A percentile compares a stretch with the other conserved stretches of the same genome.
phyloP scores from a whole-genome alignment of 2,329 filamentous ascomycete genomes.

The Lasiodiplodia hormozganensis region DNA sequence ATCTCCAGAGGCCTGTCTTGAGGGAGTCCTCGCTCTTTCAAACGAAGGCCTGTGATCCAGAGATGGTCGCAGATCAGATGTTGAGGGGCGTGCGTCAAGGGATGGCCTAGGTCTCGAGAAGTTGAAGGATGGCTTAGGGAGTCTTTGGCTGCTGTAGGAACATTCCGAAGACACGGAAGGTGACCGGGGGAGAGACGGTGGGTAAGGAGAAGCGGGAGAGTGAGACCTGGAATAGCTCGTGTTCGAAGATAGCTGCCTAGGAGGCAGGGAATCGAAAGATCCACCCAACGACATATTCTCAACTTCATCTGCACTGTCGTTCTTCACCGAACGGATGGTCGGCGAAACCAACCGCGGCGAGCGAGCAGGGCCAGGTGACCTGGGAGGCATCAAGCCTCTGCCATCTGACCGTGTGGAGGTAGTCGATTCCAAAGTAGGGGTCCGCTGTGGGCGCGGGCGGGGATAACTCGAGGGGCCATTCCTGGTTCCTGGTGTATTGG shows the following conservation, averaged over 20 bases:
- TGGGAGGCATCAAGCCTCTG: slow-evolving; percentile 40
- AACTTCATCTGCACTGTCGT: slow-evolving; percentile 70
- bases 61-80: slow-evolving; percentile 49
- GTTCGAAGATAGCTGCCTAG: slow-evolving; percentile 79
- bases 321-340: slow-evolving; percentile 55
- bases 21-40: slow-evolving; percentile 38
- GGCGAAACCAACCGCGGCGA: slow-evolving; percentile 46
- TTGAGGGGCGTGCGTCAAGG: slow-evolving; percentile 33
- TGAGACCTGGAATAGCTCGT: slow-evolving; percentile 67
- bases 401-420: slow-evolving; percentile 16
- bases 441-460: slow-evolving; percentile 46
- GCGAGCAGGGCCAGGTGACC: slow-evolving; percentile 47
- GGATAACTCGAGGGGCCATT: slow-evolving; percentile 34
- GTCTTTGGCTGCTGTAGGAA: slow-evolving; percentile 64
- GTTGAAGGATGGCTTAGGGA: slow-evolving; percentile 83
- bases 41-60: slow-evolving; percentile 45
- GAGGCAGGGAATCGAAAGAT: slow-evolving; percentile 68
- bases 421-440: slow-evolving; percentile 49
- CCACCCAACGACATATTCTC: slow-evolving; percentile 67
- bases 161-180: slow-evolving; percentile 85
- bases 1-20: slow-evolving; percentile 46
- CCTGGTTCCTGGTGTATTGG: slow-evolving; percentile 45
- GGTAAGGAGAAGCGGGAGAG: slow-evolving; percentile 69
- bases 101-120: slow-evolving; percentile 84
- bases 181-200: slow-evolving; percentile 69